Evolutionary conservation across 1,284 basidiomycete species (phyloP).

Genomic region (Rhodotorula sp.): DNA sequence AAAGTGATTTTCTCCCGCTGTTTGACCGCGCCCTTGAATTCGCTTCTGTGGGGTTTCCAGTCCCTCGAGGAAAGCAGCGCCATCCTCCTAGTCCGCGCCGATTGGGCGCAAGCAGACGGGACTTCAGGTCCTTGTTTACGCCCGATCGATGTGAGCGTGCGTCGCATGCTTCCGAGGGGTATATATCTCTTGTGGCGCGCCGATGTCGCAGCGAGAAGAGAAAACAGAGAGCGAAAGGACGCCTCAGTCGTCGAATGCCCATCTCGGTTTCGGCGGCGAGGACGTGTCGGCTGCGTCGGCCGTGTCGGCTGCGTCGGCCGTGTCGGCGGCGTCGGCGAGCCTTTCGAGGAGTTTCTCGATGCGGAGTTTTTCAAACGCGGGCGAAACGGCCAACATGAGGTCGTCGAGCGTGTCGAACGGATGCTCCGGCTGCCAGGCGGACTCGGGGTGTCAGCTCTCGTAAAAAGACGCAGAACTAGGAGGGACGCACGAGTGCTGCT

Average conservation of each 20-base stretch:
- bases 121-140: no score
- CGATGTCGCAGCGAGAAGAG: no score
- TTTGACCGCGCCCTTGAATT: no score
- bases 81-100: no score
- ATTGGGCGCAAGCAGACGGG: no score
- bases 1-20: no score
- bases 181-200: no score
- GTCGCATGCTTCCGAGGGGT: no score
- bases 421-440: not conserved
- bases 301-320: not conserved
- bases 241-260: not conserved
- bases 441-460: not conserved
- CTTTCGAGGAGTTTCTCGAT: constrained; percentile 22
- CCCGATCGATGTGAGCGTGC: no score
- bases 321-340: constrained; percentile 6
- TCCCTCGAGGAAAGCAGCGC: no score
- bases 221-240: no score
- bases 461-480: not conserved
- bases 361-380: constrained; percentile 22
- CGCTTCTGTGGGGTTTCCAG: no score
- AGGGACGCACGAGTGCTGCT: not conserved
- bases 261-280: not conserved
- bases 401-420: constrained; percentile 38
- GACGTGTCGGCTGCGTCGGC: not conserved
- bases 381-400: constrained; percentile 29